Base-by-base conservation (phyloP, 2,329 filamentous ascomycete genomes). In the Cercospora zeae-maydis region DNA sequence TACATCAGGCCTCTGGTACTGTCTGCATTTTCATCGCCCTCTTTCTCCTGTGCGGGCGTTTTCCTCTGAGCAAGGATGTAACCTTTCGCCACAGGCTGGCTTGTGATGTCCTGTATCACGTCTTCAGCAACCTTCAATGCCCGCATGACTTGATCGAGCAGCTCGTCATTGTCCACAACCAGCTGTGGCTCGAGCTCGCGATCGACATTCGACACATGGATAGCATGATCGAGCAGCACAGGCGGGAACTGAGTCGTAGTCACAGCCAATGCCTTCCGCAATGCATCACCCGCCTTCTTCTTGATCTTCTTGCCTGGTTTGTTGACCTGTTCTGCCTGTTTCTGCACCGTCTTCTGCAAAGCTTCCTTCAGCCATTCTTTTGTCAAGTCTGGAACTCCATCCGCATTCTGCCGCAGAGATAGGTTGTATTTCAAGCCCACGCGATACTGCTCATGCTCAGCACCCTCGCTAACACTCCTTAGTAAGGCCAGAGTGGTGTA, bases 211-310 rank as follows among this genome's bases (percentile, higher is more conserved):
- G 85, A 85, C 1, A 86, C 79, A 34, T 86, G 83, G 73, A 99
- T 86, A 1, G 87, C 88, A 79, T 98, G 93, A 65, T 98, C 93
- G 16, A 98, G 82, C 5, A 99, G 78, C 59, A 95, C 86, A 0
- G 95, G 93, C 1, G 95, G 92, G 59, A 93, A 86, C 74, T 99
- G 95, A 0, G 90, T 91, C 60, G 98, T 93, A 0, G 90, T 91
- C 11, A 89, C 84, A 0, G 92, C 91, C 58, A 99, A 78, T 2
- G 91, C 89, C 75, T 90, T 93, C 61, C 92, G 86, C 67, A 98
- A 72, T 59, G 88, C 86, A 75, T 93, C 90, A 4, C 88, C 88
- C 0, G 84, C 82, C 75, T 92, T 93, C 70, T 85, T 86, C 80
- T 86, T 86, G 65, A 88, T 88, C 75, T 92, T 93, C 68, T 86